Evolutionary conservation across 179 eudicot species (phyloP).

Genomic region (Beta corolliflora): DNA sequence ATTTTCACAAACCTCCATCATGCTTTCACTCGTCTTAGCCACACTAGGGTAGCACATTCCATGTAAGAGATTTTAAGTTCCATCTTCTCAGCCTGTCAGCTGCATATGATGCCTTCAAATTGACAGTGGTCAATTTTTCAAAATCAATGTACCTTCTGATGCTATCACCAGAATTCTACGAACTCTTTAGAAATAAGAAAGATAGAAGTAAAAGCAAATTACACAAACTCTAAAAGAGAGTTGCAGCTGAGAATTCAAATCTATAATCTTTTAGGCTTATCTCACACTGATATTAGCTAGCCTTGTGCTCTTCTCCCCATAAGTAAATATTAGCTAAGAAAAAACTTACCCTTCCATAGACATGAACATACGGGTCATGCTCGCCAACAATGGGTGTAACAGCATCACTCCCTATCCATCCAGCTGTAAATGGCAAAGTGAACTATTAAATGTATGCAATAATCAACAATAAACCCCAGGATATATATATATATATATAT

Average conservation of each 20-base stretch:
- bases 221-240: not conserved
- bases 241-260: not conserved
- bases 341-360: conserved; percentile 78
- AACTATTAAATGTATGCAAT: conserved; percentile 6
- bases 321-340: not conserved
- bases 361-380: conserved; percentile 83
- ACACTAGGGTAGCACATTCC: not conserved
- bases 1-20: not conserved
- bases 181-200: not conserved
- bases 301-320: not conserved
- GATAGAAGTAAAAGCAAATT: not conserved
- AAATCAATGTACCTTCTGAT: not conserved
- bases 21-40: not conserved
- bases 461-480: not conserved
- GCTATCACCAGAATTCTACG: not conserved
- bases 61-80: not conserved
- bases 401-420: conserved; percentile 96
- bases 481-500: too few species aligned
- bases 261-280: not conserved
- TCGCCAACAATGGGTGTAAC: conserved; percentile 88
- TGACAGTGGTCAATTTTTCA: not conserved
- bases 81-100: not conserved
- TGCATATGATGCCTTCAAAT: not conserved
- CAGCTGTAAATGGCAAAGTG: conserved; percentile 57
- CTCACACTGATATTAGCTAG: not conserved